Evolutionary conservation across 1,284 basidiomycete genomes (phyloP), one percentile per base, ranked within the genome.

Genomic region (Trichosporon faecale): DNA sequence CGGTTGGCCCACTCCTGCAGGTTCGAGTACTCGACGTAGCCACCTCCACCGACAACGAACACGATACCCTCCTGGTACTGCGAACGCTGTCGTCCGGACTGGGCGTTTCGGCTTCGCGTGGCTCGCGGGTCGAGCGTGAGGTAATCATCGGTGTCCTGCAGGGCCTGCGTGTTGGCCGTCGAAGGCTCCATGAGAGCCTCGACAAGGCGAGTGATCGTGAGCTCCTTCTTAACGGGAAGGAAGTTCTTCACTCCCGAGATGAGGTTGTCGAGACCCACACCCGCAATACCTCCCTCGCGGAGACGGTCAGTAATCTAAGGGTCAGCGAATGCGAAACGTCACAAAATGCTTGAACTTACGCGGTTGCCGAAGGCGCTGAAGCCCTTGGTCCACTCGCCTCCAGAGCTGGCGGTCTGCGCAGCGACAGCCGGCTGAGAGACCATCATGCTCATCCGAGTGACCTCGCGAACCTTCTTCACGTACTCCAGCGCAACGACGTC

Each of bases 171-270:
- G 14, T 93, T 93, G 1, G 94, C 96, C 0, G 91, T 87, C 0
- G 92, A 89, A 0, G 96, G 95, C 79, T 99, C 97, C 94, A 99
- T 98, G 25, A 99, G 86, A 4, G 96, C 95, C 77, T 98, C 95
- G 1, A 94, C 91, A 27, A 99, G 86, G 7, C 96, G 90, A 0
- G 97, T 98, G 63, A 98, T 89, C 8, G 94, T 91, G 55, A 98
- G 88, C 70, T 98, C 89, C 84, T 99, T 99, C 80, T 94, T 93
- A 0, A 93, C 91, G 0, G 97, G 97, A 14, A 99, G 85, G 86
- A 99, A 96, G 85, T 98, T 98, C 84, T 98, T 98, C 72, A 99
- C 97, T 33, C 95, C 96, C 1, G 95, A 95, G 70, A 99, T 93
- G 12, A 99, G 86, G 81, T 97, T 96, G 80, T 99, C 96, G 49